A percentile compares a stretch with the other conserved stretches of the same genome.
These are phyloP conservation scores for Vitis rupestris DNA, from an alignment of 164 flowering plant species.

Conservation along the genomic window DNA sequence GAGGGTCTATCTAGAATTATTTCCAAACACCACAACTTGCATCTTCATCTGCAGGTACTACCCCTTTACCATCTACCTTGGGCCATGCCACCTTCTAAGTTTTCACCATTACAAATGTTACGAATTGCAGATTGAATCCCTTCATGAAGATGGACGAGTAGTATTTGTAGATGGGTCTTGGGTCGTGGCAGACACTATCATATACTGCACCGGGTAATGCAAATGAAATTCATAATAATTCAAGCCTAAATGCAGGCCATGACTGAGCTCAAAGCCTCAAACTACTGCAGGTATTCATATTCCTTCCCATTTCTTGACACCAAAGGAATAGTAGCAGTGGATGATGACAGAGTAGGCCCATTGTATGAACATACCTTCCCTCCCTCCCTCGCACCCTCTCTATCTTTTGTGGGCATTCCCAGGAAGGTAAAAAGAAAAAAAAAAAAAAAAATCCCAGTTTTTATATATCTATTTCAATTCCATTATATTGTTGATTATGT, in stretches of 20 bases:
- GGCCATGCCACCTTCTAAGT: too few relatives aligned
- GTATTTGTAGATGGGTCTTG: slow-evolving; percentile 63
- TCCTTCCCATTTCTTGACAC: slow-evolving; percentile 94
- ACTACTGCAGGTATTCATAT: slow-evolving; percentile 70
- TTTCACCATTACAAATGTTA: too few relatives aligned
- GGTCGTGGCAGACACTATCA: slow-evolving; percentile 67
- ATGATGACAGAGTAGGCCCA: slow-evolving; percentile 93
- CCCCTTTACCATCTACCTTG: neutral
- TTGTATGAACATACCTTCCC: slow-evolving; percentile 91
- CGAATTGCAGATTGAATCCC: slow-evolving; percentile 58
- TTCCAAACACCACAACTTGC: slow-evolving; percentile 55
- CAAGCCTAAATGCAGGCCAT: too few relatives aligned
- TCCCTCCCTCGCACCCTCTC: slow-evolving; percentile 85
- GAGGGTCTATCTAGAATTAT: slow-evolving; percentile 75
- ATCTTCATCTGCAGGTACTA: slow-evolving; percentile 75
- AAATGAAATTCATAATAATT: too few relatives aligned
- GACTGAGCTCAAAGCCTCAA: too few relatives aligned
- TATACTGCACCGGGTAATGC: slow-evolving; percentile 85
- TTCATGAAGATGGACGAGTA: slow-evolving; percentile 72
- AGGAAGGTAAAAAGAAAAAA: slow-evolving; percentile 56
- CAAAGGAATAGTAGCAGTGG: slow-evolving; percentile 77
- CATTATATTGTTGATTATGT: neutral
- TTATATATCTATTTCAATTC: too few relatives aligned
- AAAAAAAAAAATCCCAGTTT: too few relatives aligned
- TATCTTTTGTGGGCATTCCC: slow-evolving; percentile 85